Conservation (phyloP, 78 protist species). For the Guillardia theta region DNA sequence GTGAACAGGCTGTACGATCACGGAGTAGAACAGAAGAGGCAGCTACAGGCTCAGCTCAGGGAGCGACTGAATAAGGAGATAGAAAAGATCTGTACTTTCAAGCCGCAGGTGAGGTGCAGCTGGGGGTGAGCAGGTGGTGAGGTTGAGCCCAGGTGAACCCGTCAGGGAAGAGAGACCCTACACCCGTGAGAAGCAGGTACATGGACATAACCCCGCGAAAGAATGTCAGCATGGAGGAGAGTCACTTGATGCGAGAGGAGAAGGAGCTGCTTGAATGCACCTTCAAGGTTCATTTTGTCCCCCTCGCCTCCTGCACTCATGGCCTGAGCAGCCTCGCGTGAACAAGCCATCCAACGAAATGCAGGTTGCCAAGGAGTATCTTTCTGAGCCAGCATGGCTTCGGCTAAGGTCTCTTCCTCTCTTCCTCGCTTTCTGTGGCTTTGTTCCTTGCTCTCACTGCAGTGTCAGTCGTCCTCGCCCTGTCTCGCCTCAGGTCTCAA, state of each 20-base stretch:
- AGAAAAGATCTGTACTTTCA: neutral
- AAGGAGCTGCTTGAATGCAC: neutral
- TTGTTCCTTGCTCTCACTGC: neutral
- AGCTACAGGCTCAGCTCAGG: neutral
- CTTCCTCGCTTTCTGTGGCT: neutral
- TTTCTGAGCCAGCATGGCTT: neutral
- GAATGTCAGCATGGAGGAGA: neutral
- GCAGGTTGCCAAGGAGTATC: neutral
- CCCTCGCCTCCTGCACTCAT: too few species aligned
- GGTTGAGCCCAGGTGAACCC: too few species aligned
- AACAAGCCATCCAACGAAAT: neutral
- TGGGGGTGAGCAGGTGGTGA: too few species aligned
- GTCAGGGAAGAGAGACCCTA: neutral
- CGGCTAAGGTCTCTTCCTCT: neutral
- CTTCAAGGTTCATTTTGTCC: too few species aligned
- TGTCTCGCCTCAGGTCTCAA: too few species aligned
- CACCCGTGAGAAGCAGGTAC: neutral
- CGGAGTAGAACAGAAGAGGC: constrained; percentile 1
- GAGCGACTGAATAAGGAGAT: neutral
- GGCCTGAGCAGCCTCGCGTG: neutral
- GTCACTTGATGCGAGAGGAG: neutral
- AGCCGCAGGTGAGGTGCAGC: too few species aligned
- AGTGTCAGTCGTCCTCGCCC: neutral
- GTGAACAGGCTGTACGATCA: neutral
- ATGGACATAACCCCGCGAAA: neutral